phyloP scores from a whole-genome alignment of 2,329 filamentous ascomycete species.

The Bipolaris gigantea region DNA sequence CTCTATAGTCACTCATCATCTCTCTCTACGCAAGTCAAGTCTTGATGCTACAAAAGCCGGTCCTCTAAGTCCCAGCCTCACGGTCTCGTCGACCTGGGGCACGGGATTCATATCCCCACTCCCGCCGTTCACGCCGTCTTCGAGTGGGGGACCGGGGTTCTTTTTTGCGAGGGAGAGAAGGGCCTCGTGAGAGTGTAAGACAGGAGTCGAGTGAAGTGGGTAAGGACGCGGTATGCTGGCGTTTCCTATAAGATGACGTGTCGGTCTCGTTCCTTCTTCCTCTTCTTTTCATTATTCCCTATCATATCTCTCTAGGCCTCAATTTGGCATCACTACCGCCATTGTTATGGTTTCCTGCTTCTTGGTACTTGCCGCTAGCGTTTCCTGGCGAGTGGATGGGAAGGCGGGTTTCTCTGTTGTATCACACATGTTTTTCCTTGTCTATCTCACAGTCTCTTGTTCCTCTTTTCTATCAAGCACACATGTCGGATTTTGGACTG shows the following conservation, averaged over 20 bases:
- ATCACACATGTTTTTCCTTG: not conserved
- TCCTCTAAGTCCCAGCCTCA: not conserved
- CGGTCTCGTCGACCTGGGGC: not conserved
- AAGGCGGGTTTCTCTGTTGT: not conserved
- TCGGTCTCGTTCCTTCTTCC: not conserved
- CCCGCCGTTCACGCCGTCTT: not conserved
- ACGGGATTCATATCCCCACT: not conserved
- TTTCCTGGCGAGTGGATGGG: not conserved
- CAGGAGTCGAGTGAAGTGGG: not conserved
- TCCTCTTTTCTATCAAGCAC: not conserved
- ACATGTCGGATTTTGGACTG: not conserved
- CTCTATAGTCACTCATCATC: conserved; percentile 4
- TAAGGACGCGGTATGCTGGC: not conserved
- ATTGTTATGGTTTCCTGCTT: not conserved
- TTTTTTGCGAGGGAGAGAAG: not conserved
- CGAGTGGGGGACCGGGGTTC: not conserved
- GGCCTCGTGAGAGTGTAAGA: too few relatives aligned
- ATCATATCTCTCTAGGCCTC: not conserved
- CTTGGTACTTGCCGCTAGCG: not conserved
- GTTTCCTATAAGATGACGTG: not conserved
- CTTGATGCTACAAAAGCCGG: not conserved
- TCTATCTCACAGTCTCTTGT: not conserved
- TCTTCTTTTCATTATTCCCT: not conserved
- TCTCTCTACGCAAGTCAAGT: conserved; percentile 7
- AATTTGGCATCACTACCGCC: not conserved